These are phyloP conservation scores for Haematococcus lacustris DNA, from an alignment of 139 green algal species.

Conservation along the genomic window DNA sequence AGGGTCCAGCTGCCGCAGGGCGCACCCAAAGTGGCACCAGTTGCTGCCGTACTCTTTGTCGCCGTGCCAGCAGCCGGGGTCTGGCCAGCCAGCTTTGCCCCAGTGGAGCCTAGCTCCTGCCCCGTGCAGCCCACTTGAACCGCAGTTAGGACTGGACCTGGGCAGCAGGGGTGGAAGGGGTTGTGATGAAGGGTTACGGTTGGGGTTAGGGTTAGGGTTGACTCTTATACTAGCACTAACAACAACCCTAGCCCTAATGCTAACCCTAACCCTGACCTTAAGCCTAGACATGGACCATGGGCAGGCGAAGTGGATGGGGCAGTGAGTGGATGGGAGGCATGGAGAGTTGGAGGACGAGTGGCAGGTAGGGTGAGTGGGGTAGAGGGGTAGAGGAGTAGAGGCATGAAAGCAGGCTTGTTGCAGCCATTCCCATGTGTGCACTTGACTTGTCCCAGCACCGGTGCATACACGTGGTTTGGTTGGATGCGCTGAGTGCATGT, in stretches of 20 bases:
- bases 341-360: not conserved
- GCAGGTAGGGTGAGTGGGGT: not conserved
- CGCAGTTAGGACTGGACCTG: slow-evolving; percentile 19
- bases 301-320: not conserved
- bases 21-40: slow-evolving; percentile 43
- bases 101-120: slow-evolving; percentile 60
- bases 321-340: not conserved
- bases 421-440: not conserved
- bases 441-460: no score
- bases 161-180: no score
- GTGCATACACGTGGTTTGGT: not conserved
- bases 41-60: slow-evolving; percentile 34
- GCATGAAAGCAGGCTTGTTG: not conserved
- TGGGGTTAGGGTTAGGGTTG: no score
- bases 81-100: slow-evolving; percentile 61
- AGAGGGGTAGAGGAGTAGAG: not conserved
- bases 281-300: no score
- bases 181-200: no score
- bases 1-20: slow-evolving; percentile 41
- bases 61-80: slow-evolving; percentile 45
- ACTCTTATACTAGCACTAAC: no score
- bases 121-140: not conserved
- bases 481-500: no score
- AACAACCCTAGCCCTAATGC: not conserved
- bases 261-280: no score